phyloP scores from a whole-genome alignment of 176 grass and related monocot genomes.

The Juncus effusus region DNA sequence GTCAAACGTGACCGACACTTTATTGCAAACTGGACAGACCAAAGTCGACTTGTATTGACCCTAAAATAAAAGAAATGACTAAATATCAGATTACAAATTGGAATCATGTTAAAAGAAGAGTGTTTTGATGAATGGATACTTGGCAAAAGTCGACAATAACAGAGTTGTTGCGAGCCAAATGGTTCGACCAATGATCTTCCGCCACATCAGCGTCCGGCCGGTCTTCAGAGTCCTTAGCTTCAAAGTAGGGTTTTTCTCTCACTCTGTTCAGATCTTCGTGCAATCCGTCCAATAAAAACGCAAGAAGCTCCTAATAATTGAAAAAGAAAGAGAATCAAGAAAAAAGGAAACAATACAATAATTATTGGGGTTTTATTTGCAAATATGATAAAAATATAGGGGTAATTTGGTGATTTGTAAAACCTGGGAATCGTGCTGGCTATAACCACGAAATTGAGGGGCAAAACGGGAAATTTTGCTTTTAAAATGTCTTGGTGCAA shows the following conservation, averaged over 20 bases:
- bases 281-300: slow-evolving; percentile 96
- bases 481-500: slow-evolving; percentile 70
- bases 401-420: slow-evolving; percentile 5
- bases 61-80: slow-evolving; percentile 47
- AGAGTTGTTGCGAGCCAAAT: slow-evolving; percentile 96
- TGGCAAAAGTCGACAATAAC: slow-evolving; percentile 98
- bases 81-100: background rate
- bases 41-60: slow-evolving; percentile 95
- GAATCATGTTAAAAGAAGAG: background rate
- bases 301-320: slow-evolving; percentile 72
- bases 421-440: slow-evolving; percentile 99
- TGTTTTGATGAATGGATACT: slow-evolving; percentile 41
- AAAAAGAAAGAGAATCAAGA: slow-evolving; percentile 1
- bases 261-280: slow-evolving; percentile 99
- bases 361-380: slow-evolving; percentile 16
- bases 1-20: slow-evolving; percentile 90
- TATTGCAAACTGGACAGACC: slow-evolving; percentile 82
- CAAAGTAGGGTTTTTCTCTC: slow-evolving; percentile 80
- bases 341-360: slow-evolving; percentile 38
- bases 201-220: slow-evolving; percentile 78
- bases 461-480: slow-evolving; percentile 72
- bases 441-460: slow-evolving; percentile 88
- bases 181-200: slow-evolving; percentile 90
- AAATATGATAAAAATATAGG: slow-evolving; percentile 4
- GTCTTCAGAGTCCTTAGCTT: slow-evolving; percentile 77